Base-by-base conservation (phyloP, 2,329 filamentous ascomycete species). In the Hymenoscyphus fraxineus region DNA sequence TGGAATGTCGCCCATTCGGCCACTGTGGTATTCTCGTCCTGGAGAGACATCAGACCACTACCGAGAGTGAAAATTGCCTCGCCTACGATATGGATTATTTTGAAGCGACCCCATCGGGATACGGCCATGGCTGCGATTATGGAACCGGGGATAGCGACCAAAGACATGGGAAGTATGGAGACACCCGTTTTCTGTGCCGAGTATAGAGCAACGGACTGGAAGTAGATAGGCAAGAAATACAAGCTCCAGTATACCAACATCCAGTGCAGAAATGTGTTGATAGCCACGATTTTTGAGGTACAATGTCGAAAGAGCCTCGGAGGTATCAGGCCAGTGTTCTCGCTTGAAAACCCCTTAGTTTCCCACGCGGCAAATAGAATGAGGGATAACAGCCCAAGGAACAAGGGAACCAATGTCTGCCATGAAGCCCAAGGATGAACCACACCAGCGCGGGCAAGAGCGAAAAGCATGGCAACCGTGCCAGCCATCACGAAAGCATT, bases 1-100 rank as follows among this genome's bases (percentile, higher is more conserved):
- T 82, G 78, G 61, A 81, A 77, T 58, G 76, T 69, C 1, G 79
- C 76, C 79, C 80, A 83, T 2, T 63, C 69, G 0, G 68, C 77
- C 0, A 76, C 75, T 3, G 71, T 71, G 0, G 80, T 78, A 16
- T 75, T 66, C 2, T 70, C 64, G 58, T 78, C 75, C 15, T 81
- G 76, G 0, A 82, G 41, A 2, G 62, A 32, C 13, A 64, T 63
- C 38, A 64, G 41, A 7, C 65, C 65, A 16, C 55, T 15, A 4
- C 59, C 65, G 41, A 64, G 15, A 13, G 60, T 51, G 16, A 40
- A 60, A 6, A 76, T 47, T 3, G 69, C 71, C 47, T 74, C 77
- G 0, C 73, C 74, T 0, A 68, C 58, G 15, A 71, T 63, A 38
- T 77, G 76, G 2, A 76, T 64, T 1, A 71, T 69, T 6, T 68